Evolutionary conservation across 345 rosid species (phyloP), one percentile per base, ranked within the genome.

Genomic region (Populus pruinosa): DNA sequence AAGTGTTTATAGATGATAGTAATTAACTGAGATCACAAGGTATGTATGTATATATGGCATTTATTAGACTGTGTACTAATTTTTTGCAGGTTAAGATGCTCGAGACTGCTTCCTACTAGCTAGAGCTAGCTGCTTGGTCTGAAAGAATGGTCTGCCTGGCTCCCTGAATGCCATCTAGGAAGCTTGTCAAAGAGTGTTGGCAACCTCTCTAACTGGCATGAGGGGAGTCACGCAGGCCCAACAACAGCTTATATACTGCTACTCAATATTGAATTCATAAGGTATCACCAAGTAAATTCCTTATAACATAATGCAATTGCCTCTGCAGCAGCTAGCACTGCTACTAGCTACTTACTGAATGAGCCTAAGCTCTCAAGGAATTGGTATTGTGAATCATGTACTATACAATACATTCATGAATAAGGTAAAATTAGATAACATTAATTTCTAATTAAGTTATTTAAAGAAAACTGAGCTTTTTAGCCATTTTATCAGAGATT

Each of bases 81-180:
- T 14, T 47, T 55, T 73, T 73, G 33, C 39, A 62, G 76, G 68
- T 49, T 43, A 10, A 11, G 47, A 43, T 43, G 47, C 13, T 43
- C 10, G 25, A 71, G 39, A 10, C 18, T 9, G 11, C 64, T 23
- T 3, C 3, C 64, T 59, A 23, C 29, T n/a, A 59, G 64, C 64
- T 9, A n/a, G 13, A n/a, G 64, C 29, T 59, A 56, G 14, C 27
- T n/a, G 1, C 63, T 31, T 36, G 18, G 59, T 44, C 64, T 75
- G 78, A 75, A 66, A 75, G 25, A n/a, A 56, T 31, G 75, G 35
- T 62, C 87, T 86, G 91, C 89, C 91, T 88, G 91, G 91, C 91
- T 88, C 91, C 91, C 91, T 88, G 91, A 81, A 88, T 88, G 91
- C 91, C 91, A 88, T 77, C 72, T 88, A 69, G 72, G 86, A 76